A percentile compares a stretch with the other conserved stretches of the same genome.
Evolutionary conservation across 2,329 filamentous ascomycete species (phyloP).

Genomic region (Waltergamsia citrina): DNA sequence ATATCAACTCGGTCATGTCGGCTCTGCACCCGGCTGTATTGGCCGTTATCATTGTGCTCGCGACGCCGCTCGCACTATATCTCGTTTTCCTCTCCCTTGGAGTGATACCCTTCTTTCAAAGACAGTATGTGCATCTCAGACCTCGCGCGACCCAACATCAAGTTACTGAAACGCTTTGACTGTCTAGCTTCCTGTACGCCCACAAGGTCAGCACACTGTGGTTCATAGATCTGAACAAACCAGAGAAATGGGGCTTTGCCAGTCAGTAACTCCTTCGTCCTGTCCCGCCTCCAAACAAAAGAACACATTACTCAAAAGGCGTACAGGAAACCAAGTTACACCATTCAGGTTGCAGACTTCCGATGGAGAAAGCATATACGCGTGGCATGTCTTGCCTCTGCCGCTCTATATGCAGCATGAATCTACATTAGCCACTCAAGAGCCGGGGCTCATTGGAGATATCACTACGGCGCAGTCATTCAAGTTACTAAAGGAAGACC

Average conservation of each 20-base stretch:
- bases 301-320: conserved; percentile 1
- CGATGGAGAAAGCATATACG: conserved; percentile 71
- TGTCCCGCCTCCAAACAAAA: no score
- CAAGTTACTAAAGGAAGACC: conserved; percentile 51
- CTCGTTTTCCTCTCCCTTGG: conserved; percentile 54
- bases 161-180: conserved; percentile 7
- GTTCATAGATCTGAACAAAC: conserved; percentile 64
- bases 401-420: conserved; percentile 69
- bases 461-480: conserved; percentile 51
- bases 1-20: no score
- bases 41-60: conserved; percentile 42
- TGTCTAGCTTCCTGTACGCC: conserved; percentile 67
- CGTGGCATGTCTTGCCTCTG: conserved; percentile 83
- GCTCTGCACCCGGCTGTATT: conserved; percentile 11
- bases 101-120: conserved; percentile 63
- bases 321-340: conserved; percentile 72
- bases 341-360: conserved; percentile 69
- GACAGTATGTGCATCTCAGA: conserved; percentile 51
- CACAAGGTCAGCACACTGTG: conserved; percentile 67
- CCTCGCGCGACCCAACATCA: background rate
- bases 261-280: conserved; percentile 45
- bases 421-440: conserved; percentile 42
- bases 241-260: conserved; percentile 79
- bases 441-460: conserved; percentile 38
- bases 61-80: conserved; percentile 55